Base-by-base conservation (phyloP, 208 protist species). In the Wallacemonas sp. region DNA sequence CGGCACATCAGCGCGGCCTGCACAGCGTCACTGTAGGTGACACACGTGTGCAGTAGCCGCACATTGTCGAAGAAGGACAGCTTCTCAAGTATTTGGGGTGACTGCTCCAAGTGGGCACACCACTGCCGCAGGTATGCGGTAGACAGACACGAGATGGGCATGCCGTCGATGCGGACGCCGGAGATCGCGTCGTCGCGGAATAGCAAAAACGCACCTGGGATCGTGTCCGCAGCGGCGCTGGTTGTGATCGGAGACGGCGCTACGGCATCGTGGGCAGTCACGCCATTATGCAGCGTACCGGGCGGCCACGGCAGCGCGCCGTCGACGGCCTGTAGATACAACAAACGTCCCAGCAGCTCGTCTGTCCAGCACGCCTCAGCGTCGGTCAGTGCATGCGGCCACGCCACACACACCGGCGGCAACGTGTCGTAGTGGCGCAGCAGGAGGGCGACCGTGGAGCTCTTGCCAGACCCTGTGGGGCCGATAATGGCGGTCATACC, bases 391-490 rank as follows among this genome's bases (percentile, higher is more conserved):
- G 22, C 44, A 42, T 3, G 3, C 21, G 12, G 8, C 67, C 45
- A 58, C n/a, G 1, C 24, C 0, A 79, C 44, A 19, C 19, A 27
- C 26, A 82, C 24, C 3, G 77, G 65, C 0, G 61, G 50, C 15
- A 89, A 29, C 2, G 85, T 80, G 37, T 94, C 83, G 69, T 93
- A 96, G 32, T 85, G 71, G 32, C 90, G 85, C 39, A 78, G 78
- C 24, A 96, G 59, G 57, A 97, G 73, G 38, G 48, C 9, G 5
- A 83, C 60, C 4, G 91, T 42, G 4, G 89, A 92, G 32, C 71
- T 86, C 73, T 97, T 97, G 24, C 92, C 92, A 24, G 78, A 82
- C 13, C 93, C 93, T 24, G 76, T 86, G 24, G 37, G 76, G 6
- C 93, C 93, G 12, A 95, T 73, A 0, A 97, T 50, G 8, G 74